Evolutionary conservation across 2,329 filamentous ascomycete genomes (phyloP).

Genomic region (Fusarium vanettenii): DNA sequence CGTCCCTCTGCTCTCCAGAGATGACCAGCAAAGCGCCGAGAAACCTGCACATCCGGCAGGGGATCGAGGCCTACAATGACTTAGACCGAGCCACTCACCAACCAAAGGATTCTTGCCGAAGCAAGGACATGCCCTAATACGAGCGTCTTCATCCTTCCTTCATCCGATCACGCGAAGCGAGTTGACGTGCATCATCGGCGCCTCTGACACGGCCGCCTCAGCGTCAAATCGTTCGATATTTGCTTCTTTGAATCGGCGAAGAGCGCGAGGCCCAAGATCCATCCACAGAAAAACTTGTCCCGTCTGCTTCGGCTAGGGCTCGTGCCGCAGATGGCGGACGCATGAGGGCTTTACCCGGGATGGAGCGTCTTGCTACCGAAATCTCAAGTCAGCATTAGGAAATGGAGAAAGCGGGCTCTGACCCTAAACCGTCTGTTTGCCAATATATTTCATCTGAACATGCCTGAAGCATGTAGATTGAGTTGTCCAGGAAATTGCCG

Average conservation of each 20-base stretch:
- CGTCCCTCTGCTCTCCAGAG: not conserved
- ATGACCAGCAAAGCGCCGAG: not conserved
- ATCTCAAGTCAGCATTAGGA: slow-evolving; percentile 1
- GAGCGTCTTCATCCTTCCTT: slow-evolving; percentile 10
- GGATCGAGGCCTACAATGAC: not conserved
- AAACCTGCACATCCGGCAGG: not conserved
- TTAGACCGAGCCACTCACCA: not conserved
- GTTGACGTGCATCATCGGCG: slow-evolving; percentile 23
- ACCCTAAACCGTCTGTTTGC: not conserved
- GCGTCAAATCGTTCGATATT: slow-evolving; percentile 20
- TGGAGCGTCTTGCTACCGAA: not conserved
- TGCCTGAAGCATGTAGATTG: not conserved
- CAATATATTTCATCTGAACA: not conserved
- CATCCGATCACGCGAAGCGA: slow-evolving; percentile 1
- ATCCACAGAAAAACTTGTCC: not conserved
- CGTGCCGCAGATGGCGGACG: slow-evolving; percentile 1
- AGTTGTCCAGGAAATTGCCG: not conserved
- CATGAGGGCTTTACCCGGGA: not conserved
- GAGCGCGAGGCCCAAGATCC: slow-evolving; percentile 5
- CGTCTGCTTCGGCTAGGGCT: not conserved
- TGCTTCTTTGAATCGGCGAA: slow-evolving; percentile 18
- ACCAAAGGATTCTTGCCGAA: not conserved
- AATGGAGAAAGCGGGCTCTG: not conserved
- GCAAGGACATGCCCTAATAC: slow-evolving; percentile 3
- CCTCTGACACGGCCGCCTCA: slow-evolving; percentile 1